Percentiles rank a stretch among this genome's conserved stretches.
Conservation (phyloP, 2,329 filamentous ascomycete species). For the Penicillium sp. region DNA sequence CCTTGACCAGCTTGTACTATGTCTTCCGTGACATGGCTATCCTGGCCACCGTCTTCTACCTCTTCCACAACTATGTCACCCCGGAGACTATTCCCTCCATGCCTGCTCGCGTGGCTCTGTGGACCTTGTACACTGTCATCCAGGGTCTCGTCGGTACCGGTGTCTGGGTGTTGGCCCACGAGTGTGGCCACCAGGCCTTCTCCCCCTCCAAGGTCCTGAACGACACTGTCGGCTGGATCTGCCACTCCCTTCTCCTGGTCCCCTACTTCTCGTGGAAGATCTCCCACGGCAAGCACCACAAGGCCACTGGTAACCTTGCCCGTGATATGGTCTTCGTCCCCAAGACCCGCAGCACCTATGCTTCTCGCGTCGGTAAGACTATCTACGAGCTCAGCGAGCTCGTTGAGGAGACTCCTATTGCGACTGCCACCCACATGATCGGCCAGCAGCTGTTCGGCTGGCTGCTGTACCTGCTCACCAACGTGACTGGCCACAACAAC, state of each 20-base stretch:
- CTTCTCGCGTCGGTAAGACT: conserved; percentile 73
- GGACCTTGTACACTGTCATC: conserved; percentile 74
- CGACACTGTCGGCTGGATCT: conserved; percentile 88
- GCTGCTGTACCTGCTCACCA: conserved; percentile 88
- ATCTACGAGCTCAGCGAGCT: conserved; percentile 86
- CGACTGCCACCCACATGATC: conserved; percentile 75
- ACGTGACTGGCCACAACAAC: conserved; percentile 95
- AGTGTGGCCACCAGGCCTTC: conserved; percentile 97
- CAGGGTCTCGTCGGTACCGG: conserved; percentile 95
- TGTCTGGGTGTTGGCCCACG: conserved; percentile 94
- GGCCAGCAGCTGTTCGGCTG: conserved; percentile 90
- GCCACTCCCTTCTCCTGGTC: conserved; percentile 86
- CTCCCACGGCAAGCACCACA: conserved; percentile 99
- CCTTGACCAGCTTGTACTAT: conserved; percentile 75
- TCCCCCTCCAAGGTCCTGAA: conserved; percentile 90
- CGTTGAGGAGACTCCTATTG: conserved; percentile 90
- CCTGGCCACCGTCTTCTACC: conserved; percentile 77
- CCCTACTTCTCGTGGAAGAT: conserved; percentile 99
- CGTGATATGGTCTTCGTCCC: conserved; percentile 99
- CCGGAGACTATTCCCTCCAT: conserved; percentile 78
- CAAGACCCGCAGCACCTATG: conserved; percentile 82
- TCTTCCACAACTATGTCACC: conserved; percentile 89
- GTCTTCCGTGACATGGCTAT: conserved; percentile 79
- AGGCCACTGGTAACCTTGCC: conserved; percentile 95
- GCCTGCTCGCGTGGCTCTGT: conserved; percentile 68